A percentile compares a stretch with the other conserved stretches of the same genome.
These are phyloP conservation scores for Heracleum sosnowskyi DNA, from an alignment of 129 eudicot species.

Conservation along the genomic window DNA sequence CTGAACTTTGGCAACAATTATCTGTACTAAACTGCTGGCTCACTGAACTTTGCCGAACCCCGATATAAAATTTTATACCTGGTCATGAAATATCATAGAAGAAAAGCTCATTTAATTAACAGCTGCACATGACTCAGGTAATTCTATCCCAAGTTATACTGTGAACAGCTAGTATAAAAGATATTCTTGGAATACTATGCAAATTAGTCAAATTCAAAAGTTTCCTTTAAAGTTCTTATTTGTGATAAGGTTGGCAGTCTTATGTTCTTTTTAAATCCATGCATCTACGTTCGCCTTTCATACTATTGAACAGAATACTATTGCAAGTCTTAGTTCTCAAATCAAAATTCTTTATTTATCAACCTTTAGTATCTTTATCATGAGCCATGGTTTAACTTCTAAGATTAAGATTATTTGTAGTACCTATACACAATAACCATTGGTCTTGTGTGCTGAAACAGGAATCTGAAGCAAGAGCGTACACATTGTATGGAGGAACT, in stretches of 20 bases:
- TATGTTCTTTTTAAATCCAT: background rate
- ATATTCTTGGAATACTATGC: background rate
- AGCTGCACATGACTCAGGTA: background rate
- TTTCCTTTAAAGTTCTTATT: background rate
- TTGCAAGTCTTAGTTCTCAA: background rate
- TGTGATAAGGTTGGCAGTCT: background rate
- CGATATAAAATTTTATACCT: background rate
- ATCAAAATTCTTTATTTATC: background rate
- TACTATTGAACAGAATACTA: background rate
- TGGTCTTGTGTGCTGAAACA: conserved; percentile 28
- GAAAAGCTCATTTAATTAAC: background rate
- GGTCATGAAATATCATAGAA: background rate
- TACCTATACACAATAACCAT: conserved; percentile 6
- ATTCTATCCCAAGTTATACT: background rate
- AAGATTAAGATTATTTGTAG: background rate
- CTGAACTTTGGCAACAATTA: background rate
- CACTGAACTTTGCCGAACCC: background rate
- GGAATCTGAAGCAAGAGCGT: conserved; percentile 72
- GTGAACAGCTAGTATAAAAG: background rate
- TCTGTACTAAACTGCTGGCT: background rate
- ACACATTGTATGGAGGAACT: conserved; percentile 77
- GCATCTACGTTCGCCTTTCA: background rate
- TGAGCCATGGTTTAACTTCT: no score
- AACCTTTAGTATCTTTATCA: background rate
- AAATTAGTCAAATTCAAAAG: background rate